A percentile compares a stretch with the other conserved stretches of the same genome.
Conservation (phyloP, 345 rosid genomes). For the Cardiospermum halicacabum region DNA sequence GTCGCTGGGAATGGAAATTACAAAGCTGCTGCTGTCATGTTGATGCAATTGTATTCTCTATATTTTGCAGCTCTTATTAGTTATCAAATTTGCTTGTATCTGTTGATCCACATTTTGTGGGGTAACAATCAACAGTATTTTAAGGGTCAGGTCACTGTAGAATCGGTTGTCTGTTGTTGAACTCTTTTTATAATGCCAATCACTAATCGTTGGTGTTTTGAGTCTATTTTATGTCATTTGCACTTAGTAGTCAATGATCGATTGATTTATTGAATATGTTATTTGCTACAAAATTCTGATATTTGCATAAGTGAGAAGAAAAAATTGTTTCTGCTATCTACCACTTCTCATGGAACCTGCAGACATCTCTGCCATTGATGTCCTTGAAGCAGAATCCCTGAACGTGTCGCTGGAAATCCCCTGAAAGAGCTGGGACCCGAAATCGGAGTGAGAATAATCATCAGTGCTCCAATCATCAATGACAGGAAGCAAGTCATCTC, state of each 20-base stretch:
- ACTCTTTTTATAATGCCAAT: constrained; percentile 27
- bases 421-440: constrained; percentile 11
- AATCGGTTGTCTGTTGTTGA: constrained; percentile 10
- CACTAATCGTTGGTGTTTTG: constrained; percentile 34
- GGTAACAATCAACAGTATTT: constrained; percentile 10
- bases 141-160: constrained; percentile 1
- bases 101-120: constrained; percentile 10
- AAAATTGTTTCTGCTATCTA: constrained; percentile 20
- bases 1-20: constrained; percentile 10
- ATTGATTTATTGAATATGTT: not conserved
- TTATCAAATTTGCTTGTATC: constrained; percentile 6
- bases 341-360: constrained; percentile 27
- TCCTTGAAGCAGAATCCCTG: constrained; percentile 24
- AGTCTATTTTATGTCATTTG: constrained; percentile 17
- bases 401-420: constrained; percentile 20
- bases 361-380: constrained; percentile 17
- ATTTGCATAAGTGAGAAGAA: not conserved
- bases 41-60: constrained; percentile 16
- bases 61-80: constrained; percentile 6
- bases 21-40: not conserved
- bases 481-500: constrained; percentile 41
- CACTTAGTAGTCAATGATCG: not conserved
- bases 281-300: not conserved
- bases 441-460: constrained; percentile 13
- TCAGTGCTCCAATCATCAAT: constrained; percentile 18